Percentiles rank a stretch among this genome's conserved stretches.
These are phyloP conservation scores for Fusarium verticillioides DNA, from an alignment of 2,329 filamentous ascomycete genomes.

Conservation along the genomic window DNA sequence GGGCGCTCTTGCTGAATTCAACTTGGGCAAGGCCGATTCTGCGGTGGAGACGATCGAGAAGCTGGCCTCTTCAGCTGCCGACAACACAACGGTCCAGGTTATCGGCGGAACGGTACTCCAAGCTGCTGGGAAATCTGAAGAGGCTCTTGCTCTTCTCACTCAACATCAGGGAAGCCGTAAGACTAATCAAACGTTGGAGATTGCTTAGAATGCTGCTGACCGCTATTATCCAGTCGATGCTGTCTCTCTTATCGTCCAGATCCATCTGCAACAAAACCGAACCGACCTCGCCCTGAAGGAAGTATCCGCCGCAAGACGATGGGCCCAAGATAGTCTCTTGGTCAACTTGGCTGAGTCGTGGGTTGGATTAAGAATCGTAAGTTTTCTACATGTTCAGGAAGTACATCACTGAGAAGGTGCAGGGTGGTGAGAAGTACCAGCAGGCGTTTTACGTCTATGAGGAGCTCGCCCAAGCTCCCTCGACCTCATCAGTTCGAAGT, in stretches of 20 bases:
- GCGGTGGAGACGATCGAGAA: conserved; percentile 73
- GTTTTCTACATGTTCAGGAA: conserved; percentile 8
- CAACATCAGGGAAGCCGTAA: conserved; percentile 88
- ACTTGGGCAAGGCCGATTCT: conserved; percentile 67
- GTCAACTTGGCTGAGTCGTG: conserved; percentile 96
- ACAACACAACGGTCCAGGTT: conserved; percentile 85
- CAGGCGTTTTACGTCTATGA: conserved; percentile 98
- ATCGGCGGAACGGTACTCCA: conserved; percentile 85
- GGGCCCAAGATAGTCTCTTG: conserved; percentile 93
- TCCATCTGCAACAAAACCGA: conserved; percentile 91
- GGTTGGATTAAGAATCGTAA: conserved; percentile 87
- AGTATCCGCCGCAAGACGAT: conserved; percentile 84
- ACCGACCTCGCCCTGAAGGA: conserved; percentile 92
- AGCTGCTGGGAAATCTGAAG: conserved; percentile 82
- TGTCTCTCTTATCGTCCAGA: conserved; percentile 89
- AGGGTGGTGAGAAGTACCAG: conserved; percentile 97
- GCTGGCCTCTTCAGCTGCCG: conserved; percentile 72
- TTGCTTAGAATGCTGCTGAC: conserved; percentile 39
- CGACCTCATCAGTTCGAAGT: conserved; percentile 78
- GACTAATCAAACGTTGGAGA: conserved; percentile 48
- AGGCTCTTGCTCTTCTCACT: conserved; percentile 81
- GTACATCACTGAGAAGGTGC: conserved; percentile 42
- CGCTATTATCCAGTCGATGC: conserved; percentile 66
- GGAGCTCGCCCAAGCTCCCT: conserved; percentile 88
- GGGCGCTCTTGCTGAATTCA: conserved; percentile 76